phyloP scores from a whole-genome alignment of 768 basidiomycete genomes.

The Tulasnella sp. region DNA sequence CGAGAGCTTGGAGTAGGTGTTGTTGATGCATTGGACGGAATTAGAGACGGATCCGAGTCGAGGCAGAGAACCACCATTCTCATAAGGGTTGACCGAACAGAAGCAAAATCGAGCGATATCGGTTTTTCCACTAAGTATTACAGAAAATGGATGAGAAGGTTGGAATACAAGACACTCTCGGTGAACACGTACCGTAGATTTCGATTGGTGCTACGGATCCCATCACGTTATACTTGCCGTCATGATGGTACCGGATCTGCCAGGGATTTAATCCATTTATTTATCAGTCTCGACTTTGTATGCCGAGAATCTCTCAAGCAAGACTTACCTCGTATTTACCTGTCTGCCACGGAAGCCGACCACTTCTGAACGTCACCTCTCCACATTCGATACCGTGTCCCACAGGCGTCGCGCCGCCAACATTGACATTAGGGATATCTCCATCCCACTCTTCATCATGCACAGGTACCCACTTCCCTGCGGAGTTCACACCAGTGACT shows the following conservation, averaged over 20 bases:
- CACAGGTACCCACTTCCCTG: slow-evolving; percentile 90
- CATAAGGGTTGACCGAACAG: slow-evolving; percentile 55
- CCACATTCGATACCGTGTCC: slow-evolving; percentile 32
- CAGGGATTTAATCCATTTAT: no score
- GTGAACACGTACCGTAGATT: slow-evolving; percentile 59
- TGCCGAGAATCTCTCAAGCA: no score
- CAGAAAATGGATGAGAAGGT: not conserved
- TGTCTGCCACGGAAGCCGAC: slow-evolving; percentile 73
- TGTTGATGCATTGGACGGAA: slow-evolving; percentile 35
- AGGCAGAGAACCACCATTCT: slow-evolving; percentile 77
- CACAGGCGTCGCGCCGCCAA: slow-evolving; percentile 36
- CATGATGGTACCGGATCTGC: slow-evolving; percentile 84
- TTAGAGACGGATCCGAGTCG: slow-evolving; percentile 71
- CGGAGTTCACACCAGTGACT: slow-evolving; percentile 73
- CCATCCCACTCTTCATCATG: slow-evolving; percentile 91
- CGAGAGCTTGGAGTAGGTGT: not conserved
- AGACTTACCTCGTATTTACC: slow-evolving; percentile 72
- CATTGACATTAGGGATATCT: slow-evolving; percentile 58
- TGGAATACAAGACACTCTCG: not conserved
- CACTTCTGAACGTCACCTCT: slow-evolving; percentile 59
- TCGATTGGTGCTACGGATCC: slow-evolving; percentile 74
- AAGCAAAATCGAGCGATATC: slow-evolving; percentile 44
- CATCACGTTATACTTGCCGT: slow-evolving; percentile 96
- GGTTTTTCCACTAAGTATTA: slow-evolving; percentile 61
- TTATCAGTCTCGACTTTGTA: no score